Conservation (phyloP, 139 green algal genomes). For the Coccomyxa sp. region DNA sequence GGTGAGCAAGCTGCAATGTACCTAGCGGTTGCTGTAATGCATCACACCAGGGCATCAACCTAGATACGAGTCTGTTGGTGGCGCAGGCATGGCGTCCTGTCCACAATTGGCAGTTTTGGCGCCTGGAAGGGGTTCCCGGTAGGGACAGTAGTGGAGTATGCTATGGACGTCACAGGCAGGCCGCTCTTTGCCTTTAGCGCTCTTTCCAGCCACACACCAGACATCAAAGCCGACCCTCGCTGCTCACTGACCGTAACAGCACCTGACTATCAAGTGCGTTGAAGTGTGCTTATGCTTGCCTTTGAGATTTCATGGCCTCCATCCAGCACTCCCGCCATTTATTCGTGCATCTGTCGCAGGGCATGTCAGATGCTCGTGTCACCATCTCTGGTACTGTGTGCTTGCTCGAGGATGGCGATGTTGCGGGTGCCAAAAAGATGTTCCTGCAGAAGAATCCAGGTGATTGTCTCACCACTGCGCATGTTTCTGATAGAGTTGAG, state of each 20-base stretch:
- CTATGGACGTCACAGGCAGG: constrained; percentile 41
- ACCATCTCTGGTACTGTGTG: constrained; percentile 52
- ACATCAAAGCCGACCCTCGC: constrained; percentile 52
- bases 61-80: background rate
- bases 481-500: too few relatives aligned
- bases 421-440: constrained; percentile 28
- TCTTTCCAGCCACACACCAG: constrained; percentile 59
- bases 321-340: background rate
- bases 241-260: constrained; percentile 59
- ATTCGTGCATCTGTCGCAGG: constrained; percentile 22
- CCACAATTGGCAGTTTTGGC: constrained; percentile 33
- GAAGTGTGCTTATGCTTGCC: background rate
- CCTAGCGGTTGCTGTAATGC: background rate
- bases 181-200: constrained; percentile 63
- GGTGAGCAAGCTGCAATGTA: constrained; percentile 26
- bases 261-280: constrained; percentile 48
- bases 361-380: constrained; percentile 58
- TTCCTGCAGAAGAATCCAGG: constrained; percentile 66
- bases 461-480: too few relatives aligned
- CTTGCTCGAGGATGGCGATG: constrained; percentile 37
- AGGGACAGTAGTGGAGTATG: constrained; percentile 68
- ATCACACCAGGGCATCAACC: background rate
- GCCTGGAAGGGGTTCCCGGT: constrained; percentile 42
- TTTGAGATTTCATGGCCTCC: background rate
- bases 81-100: constrained; percentile 55